Evolutionary conservation across 2,329 filamentous ascomycete genomes (phyloP), one percentile per base, ranked within the genome.

Genomic region (Aspergillus sp.): DNA sequence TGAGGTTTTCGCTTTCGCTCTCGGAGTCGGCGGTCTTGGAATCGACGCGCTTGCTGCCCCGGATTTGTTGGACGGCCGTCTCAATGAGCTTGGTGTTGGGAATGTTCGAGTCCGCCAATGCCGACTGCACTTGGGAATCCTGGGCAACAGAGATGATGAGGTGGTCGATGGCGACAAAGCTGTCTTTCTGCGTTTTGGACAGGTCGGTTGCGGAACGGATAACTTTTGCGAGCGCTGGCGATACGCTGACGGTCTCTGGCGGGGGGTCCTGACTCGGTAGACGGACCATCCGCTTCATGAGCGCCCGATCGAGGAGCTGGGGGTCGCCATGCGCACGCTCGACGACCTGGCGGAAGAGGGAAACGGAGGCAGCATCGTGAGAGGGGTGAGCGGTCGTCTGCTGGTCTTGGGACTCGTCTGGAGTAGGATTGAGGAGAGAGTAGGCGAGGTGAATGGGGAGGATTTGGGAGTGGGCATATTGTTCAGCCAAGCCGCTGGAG

Each of bases 181-280:
- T 90, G 70, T 99, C 94, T 65, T 96, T 97, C 66, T 99, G 94
- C n/a, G 92, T 91, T 76, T 95, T 96, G 64, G 95, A 93, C 50
- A 99, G 74, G 30, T 97, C 91, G 70, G 89, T 86, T 2, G 94
- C 91, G 61, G 89, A 84, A 61, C 91, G 84, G 47, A 99, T 80
- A 52, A 96, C 82, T 62, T 88, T 89, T 57, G 87, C 84, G 73
- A 97, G 92, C 8, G 85, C 79, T 1, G 91, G 90, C 10, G 92
- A 86, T 64, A 95, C 84, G 50, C 89, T 85, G 51, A 95, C 86
- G 61, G 88, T 84, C 68, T 97, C 93, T 55, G 94, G 94, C 11
- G 94, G 92, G 13, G 94, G 94, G 62, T 96, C 90, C 76, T 99
- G 94, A 67, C 89, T 95, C 3, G 94, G 93, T 64, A 96, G 79